Evolutionary conservation across 192 early-diverging fungal species (phyloP), one percentile per base, ranked within the genome.

Genomic region (Gaertneriomyces sp.): DNA sequence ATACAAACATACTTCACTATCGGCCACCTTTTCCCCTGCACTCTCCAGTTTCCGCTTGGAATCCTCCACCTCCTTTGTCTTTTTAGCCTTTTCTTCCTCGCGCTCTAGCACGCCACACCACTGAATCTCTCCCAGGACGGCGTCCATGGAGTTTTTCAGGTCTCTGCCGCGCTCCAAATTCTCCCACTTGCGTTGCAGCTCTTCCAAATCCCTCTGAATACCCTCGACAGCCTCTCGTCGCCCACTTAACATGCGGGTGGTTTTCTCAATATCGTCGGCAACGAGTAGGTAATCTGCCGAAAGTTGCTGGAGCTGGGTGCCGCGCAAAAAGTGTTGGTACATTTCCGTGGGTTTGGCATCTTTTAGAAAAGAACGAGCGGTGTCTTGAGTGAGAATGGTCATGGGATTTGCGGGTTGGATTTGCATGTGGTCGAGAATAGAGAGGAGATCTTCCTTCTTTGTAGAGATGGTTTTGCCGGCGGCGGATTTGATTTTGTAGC

Each of bases 341-440:
- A 95, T 96, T 42, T 94, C 92, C 57, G 89, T 78, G 2, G 91
- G 67, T 12, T 89, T 89, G 44, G 87, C 90, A 49, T 87, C 87
- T 39, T 86, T 85, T 11, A 98, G 78, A 56, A 99, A 98, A 76
- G 89, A 86, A 25, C 91, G 83, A 7, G 96, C 95, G 5, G 89
- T 87, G 59, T 98, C 96, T 63, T 99, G 96, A 1, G 89, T 92
- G 8, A 99, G 85, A 12, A 96, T 87, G 60, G 90, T 91, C 69
- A 99, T 81, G 7, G 96, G 94, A 61, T 99, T 99, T 70, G 91
- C 89, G 42, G 98, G 87, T 63, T 92, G 85, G 46, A 99, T 95
- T 6, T 82, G 84, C 85, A 96, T 88, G 65, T 93, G 87, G 70
- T 97, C 95, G 20, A 80, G 83, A 42, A 98, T 92, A 0, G 85